Evolutionary conservation across 345 rosid species (phyloP), one percentile per base, ranked within the genome.

Genomic region (Ceriops decandra): DNA sequence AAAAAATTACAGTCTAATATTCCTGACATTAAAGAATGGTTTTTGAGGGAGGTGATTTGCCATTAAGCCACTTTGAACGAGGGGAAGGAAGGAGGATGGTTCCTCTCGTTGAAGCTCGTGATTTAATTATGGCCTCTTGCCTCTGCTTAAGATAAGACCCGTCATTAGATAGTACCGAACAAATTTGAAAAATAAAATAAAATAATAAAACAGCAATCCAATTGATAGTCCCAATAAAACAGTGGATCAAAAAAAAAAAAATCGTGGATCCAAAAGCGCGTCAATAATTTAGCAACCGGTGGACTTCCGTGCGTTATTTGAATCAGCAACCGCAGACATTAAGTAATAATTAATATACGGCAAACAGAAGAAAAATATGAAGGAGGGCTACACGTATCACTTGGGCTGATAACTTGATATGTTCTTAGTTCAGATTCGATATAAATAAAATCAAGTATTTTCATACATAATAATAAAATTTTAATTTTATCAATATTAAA

Each of bases 51-150:
- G 58, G 28, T 49, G 57, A 33, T 60, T 69, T 2, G 27, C 63
- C 56, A 38, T 57, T 53, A 6, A 6, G 62, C 38, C 27, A 17
- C 49, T 27, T 27, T 60, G 54, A 60, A 21, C 19, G 33, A 65
- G 60, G 2, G 30, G 30, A 66, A 19, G 56, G 69, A 42, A 47
- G 61, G 22, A 53, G 78, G 86, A 77, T 75, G 85, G 75, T 85
- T 82, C 88, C 76, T 75, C 64, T 1, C 62, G 24, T 33, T 10
- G 51, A 35, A 60, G 64, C 46, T 42, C 59, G 8, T 13, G 32
- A 16, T 63, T 68, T 57, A 49, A 62, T 28, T 64, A 52, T 61
- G 22, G 57, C 46, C 28, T 15, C 11, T 54, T 28, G 26, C 26
- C 47, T 11, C 22, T 46, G 49, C 15, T 3, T 35, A 16, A 31